phyloP scores from a whole-genome alignment of 345 rosid species.

The Eucalyptus pauciflora region DNA sequence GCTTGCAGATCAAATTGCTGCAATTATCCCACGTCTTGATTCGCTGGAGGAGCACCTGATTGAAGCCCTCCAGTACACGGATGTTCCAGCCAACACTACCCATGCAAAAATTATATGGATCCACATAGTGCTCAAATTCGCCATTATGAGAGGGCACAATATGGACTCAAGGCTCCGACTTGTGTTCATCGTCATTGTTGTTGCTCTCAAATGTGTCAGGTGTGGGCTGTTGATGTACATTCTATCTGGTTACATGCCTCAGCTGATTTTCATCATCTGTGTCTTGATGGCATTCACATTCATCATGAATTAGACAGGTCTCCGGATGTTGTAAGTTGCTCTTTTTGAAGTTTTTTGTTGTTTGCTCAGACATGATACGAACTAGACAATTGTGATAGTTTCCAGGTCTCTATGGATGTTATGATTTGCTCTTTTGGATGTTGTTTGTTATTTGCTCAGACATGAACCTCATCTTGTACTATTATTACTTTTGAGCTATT shows the following conservation, averaged over 20 bases:
- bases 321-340: background rate
- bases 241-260: background rate
- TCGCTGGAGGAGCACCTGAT: background rate
- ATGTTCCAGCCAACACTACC: background rate
- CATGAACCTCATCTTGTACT: too few relatives aligned
- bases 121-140: background rate
- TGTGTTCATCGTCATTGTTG: background rate
- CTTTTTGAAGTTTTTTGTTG: rapidly evolving
- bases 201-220: background rate
- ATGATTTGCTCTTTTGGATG: too few relatives aligned
- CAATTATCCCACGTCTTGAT: background rate
- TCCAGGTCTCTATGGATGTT: background rate
- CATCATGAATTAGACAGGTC: background rate
- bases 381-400: background rate
- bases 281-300: background rate
- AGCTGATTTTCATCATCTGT: background rate
- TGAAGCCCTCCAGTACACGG: rapidly evolving
- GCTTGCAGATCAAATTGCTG: rapidly evolving
- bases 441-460: too few relatives aligned
- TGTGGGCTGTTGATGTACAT: background rate
- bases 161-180: background rate
- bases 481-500: too few relatives aligned
- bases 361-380: background rate
- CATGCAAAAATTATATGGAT: background rate
- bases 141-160: background rate